Conservation (phyloP, 2,329 filamentous ascomycete genomes). For the Dactylellina parvicollis region DNA sequence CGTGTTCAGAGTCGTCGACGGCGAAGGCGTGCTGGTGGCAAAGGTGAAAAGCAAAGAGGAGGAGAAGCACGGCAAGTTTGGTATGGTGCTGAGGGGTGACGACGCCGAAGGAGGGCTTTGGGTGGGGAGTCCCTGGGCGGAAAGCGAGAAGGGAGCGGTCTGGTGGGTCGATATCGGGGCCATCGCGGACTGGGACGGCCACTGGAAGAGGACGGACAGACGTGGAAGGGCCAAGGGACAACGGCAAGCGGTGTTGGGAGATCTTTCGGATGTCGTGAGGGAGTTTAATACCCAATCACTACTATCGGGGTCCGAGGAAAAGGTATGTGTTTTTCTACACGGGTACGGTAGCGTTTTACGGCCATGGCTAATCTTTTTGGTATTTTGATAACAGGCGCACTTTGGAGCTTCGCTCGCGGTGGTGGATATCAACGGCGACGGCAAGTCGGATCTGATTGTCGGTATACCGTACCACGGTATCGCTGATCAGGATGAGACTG, state of each 20-base stretch:
- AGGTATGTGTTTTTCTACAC: conserved; percentile 27
- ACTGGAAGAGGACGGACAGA: neutral
- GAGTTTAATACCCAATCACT: conserved; percentile 31
- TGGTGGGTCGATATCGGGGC: conserved; percentile 57
- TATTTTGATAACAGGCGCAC: conserved; percentile 21
- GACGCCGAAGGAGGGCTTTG: conserved; percentile 41
- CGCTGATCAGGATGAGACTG: conserved; percentile 44
- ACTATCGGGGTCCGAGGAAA: conserved; percentile 51
- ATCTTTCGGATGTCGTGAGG: conserved; percentile 1
- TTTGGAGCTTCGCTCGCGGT: conserved; percentile 50
- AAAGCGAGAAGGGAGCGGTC: conserved; percentile 54
- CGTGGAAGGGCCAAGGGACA: conserved; percentile 2
- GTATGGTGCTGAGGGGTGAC: conserved; percentile 53
- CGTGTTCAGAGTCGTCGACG: conserved; percentile 43
- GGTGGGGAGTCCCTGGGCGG: conserved; percentile 55
- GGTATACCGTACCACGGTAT: conserved; percentile 56
- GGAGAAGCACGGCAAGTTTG: conserved; percentile 55
- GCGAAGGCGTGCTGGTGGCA: conserved; percentile 27
- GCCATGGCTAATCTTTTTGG: conserved; percentile 16
- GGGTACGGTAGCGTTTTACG: neutral
- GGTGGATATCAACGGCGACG: conserved; percentile 36
- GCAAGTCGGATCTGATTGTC: conserved; percentile 54
- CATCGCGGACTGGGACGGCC: conserved; percentile 24
- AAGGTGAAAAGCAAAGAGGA: conserved; percentile 41
- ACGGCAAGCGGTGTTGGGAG: neutral